These are phyloP conservation scores for Hondaea fermentalgiana DNA, from an alignment of 108 stramenopile species.

Conservation along the genomic window DNA sequence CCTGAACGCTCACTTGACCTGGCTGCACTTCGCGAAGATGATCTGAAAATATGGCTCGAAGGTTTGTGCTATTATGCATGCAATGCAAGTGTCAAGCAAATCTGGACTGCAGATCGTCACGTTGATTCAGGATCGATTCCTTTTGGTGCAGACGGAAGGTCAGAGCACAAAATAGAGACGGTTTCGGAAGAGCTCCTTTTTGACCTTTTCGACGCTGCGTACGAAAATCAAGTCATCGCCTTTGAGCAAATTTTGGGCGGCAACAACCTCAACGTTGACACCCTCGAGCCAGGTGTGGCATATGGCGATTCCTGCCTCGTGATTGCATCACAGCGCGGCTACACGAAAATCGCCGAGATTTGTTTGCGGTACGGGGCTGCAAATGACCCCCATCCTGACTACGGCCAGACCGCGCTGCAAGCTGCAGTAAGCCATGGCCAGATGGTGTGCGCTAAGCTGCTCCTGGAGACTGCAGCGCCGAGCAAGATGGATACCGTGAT, in stretches of 20 bases:
- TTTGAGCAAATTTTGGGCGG: neutral
- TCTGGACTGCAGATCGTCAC: too few species aligned
- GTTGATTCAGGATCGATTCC: too few species aligned
- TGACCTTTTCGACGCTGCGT: neutral
- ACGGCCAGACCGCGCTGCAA: slow-evolving; percentile 8
- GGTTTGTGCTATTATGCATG: neutral
- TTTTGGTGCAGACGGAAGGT: too few species aligned
- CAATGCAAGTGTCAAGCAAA: neutral
- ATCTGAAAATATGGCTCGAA: neutral
- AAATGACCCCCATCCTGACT: neutral
- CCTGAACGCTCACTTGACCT: neutral
- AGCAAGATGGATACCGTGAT: neutral
- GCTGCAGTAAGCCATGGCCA: neutral
- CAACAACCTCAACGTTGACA: neutral
- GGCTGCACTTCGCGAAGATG: neutral
- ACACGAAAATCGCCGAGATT: neutral
- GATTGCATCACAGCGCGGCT: neutral
- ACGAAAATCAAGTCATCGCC: neutral
- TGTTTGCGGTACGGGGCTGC: neutral
- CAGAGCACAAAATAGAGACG: too few species aligned
- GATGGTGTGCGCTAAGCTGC: neutral
- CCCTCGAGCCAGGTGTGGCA: neutral
- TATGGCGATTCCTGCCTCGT: neutral
- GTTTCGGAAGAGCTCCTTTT: neutral
- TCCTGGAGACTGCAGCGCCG: slow-evolving; percentile 4